These are phyloP conservation scores for Colletotrichum destructivum DNA, from an alignment of 2,329 filamentous ascomycete species.

Conservation along the genomic window DNA sequence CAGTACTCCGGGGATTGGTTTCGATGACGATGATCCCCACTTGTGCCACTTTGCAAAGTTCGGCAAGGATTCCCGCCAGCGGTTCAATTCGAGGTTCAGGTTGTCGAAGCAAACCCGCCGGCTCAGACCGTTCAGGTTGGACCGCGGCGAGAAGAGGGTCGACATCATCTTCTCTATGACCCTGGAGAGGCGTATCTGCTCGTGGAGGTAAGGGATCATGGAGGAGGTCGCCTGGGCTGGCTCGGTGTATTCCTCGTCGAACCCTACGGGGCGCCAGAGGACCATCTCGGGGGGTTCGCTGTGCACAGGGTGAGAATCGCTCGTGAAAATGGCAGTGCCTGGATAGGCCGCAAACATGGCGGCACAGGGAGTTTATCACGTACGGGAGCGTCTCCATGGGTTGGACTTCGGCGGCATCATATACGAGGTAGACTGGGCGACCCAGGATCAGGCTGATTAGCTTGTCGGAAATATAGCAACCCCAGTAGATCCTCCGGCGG, in stretches of 20 bases:
- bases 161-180: constrained; percentile 46
- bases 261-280: constrained; percentile 46
- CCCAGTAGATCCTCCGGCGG: constrained; percentile 50
- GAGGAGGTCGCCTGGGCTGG: constrained; percentile 8
- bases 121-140: constrained; percentile 17
- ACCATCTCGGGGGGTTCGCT: constrained; percentile 45
- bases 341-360: background rate
- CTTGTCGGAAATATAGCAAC: constrained; percentile 50
- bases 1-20: constrained; percentile 34
- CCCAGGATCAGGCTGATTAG: constrained; percentile 44
- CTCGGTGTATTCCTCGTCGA: constrained; percentile 34
- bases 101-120: constrained; percentile 37
- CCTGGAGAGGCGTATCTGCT: constrained; percentile 44
- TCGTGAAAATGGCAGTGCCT: no score
- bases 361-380: background rate
- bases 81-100: constrained; percentile 44
- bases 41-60: constrained; percentile 44
- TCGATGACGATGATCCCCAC: constrained; percentile 43
- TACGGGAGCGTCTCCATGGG: constrained; percentile 33
- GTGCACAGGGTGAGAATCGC: fast-evolving
- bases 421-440: constrained; percentile 39
- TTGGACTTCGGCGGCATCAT: constrained; percentile 40
- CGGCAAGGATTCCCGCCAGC: constrained; percentile 43
- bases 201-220: constrained; percentile 44
- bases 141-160: constrained; percentile 32